phyloP scores from a whole-genome alignment of 441 rosid species.

The Dalechampia spathulata region DNA sequence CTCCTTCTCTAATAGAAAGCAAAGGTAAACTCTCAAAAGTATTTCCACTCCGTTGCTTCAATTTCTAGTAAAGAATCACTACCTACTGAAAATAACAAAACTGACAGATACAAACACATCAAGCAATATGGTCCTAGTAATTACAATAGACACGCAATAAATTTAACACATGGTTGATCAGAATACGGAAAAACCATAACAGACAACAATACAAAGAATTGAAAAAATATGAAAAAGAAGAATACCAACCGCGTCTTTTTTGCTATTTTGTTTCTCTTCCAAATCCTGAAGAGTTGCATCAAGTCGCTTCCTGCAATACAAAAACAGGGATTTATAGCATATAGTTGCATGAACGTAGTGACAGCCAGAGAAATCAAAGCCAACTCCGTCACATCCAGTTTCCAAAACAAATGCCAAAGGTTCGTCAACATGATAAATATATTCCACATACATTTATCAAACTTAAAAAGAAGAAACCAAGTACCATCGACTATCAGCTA shows the following conservation, averaged over 20 bases:
- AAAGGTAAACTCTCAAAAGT: background rate
- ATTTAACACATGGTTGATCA: background rate
- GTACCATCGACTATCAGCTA: too few species aligned
- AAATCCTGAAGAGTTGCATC: constrained; percentile 77
- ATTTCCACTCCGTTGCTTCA: background rate
- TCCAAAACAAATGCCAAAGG: too few species aligned
- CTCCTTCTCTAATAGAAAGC: too few species aligned
- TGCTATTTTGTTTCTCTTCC: constrained; percentile 89
- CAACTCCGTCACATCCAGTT: too few species aligned
- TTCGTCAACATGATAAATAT: too few species aligned
- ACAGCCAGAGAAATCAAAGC: background rate
- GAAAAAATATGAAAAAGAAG: background rate
- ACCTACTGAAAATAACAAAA: background rate
- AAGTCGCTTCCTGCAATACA: constrained; percentile 62
- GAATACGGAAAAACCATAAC: background rate
- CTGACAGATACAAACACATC: background rate
- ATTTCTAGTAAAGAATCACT: background rate
- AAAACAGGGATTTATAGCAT: constrained; percentile 2
- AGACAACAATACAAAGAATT: background rate
- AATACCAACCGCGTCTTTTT: constrained; percentile 71
- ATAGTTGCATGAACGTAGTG: background rate
- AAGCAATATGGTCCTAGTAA: background rate
- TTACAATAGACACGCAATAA: background rate
- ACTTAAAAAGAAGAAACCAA: too few species aligned
- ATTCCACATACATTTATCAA: too few species aligned